Percentiles rank a stretch among this genome's conserved stretches.
These are phyloP conservation scores for Globisporangium nagaii DNA, from an alignment of 352 stramenopile species.

Conservation along the genomic window DNA sequence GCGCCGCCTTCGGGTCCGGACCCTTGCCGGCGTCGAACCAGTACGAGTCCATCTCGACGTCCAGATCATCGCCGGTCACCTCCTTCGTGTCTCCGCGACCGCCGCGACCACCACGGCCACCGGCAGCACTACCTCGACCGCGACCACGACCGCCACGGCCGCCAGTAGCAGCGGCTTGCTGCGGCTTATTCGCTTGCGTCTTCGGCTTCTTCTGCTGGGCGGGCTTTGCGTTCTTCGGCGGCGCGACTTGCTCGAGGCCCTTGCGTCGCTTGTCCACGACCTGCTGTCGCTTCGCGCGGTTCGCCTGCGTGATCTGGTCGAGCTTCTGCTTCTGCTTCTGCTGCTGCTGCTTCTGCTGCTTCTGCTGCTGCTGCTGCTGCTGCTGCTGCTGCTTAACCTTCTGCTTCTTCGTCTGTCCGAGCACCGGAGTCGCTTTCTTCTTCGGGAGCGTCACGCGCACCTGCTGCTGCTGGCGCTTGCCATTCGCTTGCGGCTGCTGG, in stretches of 20 bases:
- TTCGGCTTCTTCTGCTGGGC: slow-evolving; percentile 18
- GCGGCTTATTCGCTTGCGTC: not conserved
- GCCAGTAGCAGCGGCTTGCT: not conserved
- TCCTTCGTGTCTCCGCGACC: slow-evolving; percentile 34
- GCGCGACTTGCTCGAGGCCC: slow-evolving; percentile 29
- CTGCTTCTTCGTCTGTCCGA: slow-evolving; percentile 12
- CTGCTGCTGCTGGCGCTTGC: slow-evolving; percentile 13
- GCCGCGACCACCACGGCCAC: slow-evolving; percentile 23
- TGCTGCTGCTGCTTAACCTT: slow-evolving; percentile 12
- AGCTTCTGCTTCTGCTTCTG: slow-evolving; percentile 67
- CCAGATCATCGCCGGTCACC: slow-evolving; percentile 67
- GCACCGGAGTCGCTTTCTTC: slow-evolving; percentile 15
- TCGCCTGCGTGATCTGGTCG: slow-evolving; percentile 49
- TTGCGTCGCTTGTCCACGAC: slow-evolving; percentile 69
- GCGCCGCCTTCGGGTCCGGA: slow-evolving; percentile 71
- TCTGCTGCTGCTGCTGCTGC: slow-evolving; percentile 28
- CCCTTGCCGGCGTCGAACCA: slow-evolving; percentile 87
- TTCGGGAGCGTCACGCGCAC: slow-evolving; percentile 17
- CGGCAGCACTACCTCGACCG: slow-evolving; percentile 10
- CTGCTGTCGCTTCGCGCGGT: slow-evolving; percentile 70
- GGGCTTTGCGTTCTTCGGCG: slow-evolving; percentile 31
- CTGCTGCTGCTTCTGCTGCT: slow-evolving; percentile 21
- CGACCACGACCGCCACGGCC: slow-evolving; percentile 19
- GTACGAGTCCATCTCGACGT: slow-evolving; percentile 87
- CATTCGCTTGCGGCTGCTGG: slow-evolving; percentile 14